Evolutionary conservation across 768 basidiomycete species (phyloP).

Genomic region (Xerocomellus intermedius): DNA sequence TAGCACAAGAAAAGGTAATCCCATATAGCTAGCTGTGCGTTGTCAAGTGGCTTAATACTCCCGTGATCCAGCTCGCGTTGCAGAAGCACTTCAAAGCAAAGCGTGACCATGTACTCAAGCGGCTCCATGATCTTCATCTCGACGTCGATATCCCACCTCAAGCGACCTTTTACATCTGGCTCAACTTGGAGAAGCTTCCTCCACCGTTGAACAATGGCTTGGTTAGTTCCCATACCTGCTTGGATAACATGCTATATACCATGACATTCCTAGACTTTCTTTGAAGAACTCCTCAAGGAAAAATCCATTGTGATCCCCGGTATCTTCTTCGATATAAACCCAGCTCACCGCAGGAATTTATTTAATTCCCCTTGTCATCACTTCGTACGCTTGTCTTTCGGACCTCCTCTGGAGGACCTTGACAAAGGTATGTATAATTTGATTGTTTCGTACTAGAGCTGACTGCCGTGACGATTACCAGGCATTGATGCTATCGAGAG

Average conservation of each 20-base stretch:
- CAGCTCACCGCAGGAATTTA: constrained; percentile 80
- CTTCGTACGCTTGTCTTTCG: constrained; percentile 85
- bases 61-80: constrained; percentile 56
- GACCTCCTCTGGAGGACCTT: constrained; percentile 75
- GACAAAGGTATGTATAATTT: constrained; percentile 56
- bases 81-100: constrained; percentile 91
- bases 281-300: constrained; percentile 90
- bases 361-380: constrained; percentile 90
- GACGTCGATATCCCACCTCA: constrained; percentile 74
- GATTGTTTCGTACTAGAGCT: neutral
- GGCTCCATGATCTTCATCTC: constrained; percentile 77
- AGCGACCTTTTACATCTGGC: constrained; percentile 94
- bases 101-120: constrained; percentile 82
- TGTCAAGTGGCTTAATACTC: neutral
- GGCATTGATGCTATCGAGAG: constrained; percentile 85
- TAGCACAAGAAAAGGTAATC: constrained; percentile 63
- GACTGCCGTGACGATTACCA: constrained; percentile 21
- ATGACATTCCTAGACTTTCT: constrained; percentile 65
- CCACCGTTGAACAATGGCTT: constrained; percentile 85
- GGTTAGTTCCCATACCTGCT: constrained; percentile 39
- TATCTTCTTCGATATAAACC: constrained; percentile 82
- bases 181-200: constrained; percentile 78
- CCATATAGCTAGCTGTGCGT: neutral
- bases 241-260: neutral
- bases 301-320: constrained; percentile 90